A percentile compares a stretch with the other conserved stretches of the same genome.
Evolutionary conservation across 805 yeast genomes (phyloP).

Genomic region (Pichia eremophila): DNA sequence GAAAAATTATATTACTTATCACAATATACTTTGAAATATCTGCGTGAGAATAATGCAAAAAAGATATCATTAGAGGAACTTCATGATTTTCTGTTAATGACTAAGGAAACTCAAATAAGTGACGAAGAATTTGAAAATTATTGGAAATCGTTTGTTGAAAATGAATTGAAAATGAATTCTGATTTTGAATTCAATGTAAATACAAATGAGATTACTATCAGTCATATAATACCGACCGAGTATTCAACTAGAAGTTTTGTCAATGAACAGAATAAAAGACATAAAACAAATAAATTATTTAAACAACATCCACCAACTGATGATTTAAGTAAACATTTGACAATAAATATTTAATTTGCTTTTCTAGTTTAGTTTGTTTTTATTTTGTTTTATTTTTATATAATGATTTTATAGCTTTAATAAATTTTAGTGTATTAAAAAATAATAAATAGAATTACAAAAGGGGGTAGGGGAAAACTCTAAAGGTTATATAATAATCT

Average conservation of each 20-base stretch:
- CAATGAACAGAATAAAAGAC: constrained; percentile 1
- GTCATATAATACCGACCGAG: constrained; percentile 34
- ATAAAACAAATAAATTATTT: constrained; percentile 5
- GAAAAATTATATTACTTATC: constrained; percentile 58
- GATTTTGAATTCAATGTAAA: constrained; percentile 60
- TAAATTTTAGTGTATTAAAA: too few species aligned
- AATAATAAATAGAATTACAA: too few species aligned
- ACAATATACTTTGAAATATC: constrained; percentile 52
- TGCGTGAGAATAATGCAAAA: constrained; percentile 62
- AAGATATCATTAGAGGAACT: constrained; percentile 57
- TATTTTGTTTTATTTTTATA: too few species aligned
- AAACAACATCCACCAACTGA: constrained; percentile 8
- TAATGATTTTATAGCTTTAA: too few species aligned
- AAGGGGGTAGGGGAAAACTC: too few species aligned
- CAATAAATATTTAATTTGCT: background rate
- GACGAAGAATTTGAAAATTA: constrained; percentile 64
- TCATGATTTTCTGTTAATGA: constrained; percentile 54
- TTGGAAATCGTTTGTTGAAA: constrained; percentile 48
- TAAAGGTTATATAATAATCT: too few species aligned
- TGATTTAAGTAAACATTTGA: constrained; percentile 2
- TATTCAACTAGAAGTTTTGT: constrained; percentile 8
- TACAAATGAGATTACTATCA: constrained; percentile 27
- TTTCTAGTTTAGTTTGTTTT: background rate
- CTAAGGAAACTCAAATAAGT: constrained; percentile 32
- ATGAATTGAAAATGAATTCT: constrained; percentile 24